These are phyloP conservation scores for Trichoderma semiorbis DNA, from an alignment of 2,329 filamentous ascomycete genomes.

Conservation along the genomic window DNA sequence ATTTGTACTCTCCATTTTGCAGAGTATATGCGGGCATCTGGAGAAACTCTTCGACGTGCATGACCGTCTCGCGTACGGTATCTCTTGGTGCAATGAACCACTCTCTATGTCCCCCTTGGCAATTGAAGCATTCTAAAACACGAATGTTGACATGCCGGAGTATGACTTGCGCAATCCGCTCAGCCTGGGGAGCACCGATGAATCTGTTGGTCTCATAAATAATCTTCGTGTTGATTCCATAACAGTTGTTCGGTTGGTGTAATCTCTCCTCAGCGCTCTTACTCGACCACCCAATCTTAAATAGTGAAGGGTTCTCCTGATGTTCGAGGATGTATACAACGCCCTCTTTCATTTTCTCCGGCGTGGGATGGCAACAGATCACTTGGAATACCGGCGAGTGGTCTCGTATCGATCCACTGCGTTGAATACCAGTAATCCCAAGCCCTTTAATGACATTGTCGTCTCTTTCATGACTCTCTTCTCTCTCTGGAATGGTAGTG, in stretches of 20 bases:
- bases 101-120: background rate
- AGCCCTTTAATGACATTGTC: background rate
- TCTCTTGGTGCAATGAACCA: background rate
- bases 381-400: conserved; percentile 4
- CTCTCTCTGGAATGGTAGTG: too few species aligned
- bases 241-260: background rate
- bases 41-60: background rate
- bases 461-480: background rate
- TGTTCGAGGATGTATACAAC: conserved; percentile 1
- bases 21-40: conserved; percentile 2
- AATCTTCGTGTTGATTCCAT: background rate
- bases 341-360: background rate
- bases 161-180: background rate
- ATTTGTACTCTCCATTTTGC: background rate
- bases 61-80: background rate
- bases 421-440: background rate
- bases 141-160: background rate
- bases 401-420: background rate
- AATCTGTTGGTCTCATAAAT: background rate
- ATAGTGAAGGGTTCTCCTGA: background rate
- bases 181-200: background rate
- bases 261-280: background rate
- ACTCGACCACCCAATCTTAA: background rate
- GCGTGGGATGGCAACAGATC: background rate
- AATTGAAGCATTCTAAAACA: background rate